Percentiles rank a stretch among this genome's conserved stretches.
phyloP scores from a whole-genome alignment of 2,329 filamentous ascomycete species.

The Dothiorella sarmentorum region DNA sequence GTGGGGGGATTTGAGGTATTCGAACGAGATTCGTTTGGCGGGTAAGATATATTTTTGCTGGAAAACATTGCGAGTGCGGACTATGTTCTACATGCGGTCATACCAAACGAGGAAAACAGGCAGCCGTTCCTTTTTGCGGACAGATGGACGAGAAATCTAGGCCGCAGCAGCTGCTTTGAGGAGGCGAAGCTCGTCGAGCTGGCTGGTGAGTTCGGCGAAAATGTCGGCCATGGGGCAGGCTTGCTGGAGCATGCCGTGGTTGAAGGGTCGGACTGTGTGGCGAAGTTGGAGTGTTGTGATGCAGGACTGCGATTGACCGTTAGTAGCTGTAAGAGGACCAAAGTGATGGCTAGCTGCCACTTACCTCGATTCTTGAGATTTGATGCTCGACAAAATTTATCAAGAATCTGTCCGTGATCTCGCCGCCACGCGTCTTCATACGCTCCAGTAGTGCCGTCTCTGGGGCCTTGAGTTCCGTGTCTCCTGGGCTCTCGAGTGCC shows the following conservation, averaged over 20 bases:
- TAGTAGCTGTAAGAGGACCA: slow-evolving; percentile 22
- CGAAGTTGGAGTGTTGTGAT: slow-evolving; percentile 75
- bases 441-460: slow-evolving; percentile 79
- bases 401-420: slow-evolving; percentile 84
- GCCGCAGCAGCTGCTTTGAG: slow-evolving; percentile 46
- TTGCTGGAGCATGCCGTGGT: slow-evolving; percentile 66
- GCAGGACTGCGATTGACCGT: slow-evolving; percentile 61
- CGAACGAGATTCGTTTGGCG: background rate
- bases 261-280: slow-evolving; percentile 71
- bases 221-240: slow-evolving; percentile 75
- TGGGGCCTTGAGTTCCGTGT: slow-evolving; percentile 66
- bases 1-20: background rate
- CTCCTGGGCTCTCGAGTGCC: slow-evolving; percentile 69
- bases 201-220: slow-evolving; percentile 57
- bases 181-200: slow-evolving; percentile 61
- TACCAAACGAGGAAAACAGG: background rate
- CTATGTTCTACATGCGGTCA: slow-evolving; percentile 1
- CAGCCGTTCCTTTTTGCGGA: background rate
- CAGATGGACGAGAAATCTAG: background rate
- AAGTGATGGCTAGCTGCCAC: slow-evolving; percentile 30
- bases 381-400: slow-evolving; percentile 91
- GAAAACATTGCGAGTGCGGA: background rate
- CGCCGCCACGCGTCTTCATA: slow-evolving; percentile 69
- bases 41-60: slow-evolving; percentile 6
- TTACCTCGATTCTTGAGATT: slow-evolving; percentile 91